Evolutionary conservation across 2,329 filamentous ascomycete species (phyloP), one percentile per base, ranked within the genome.

Genomic region (Colletotrichum agaves): DNA sequence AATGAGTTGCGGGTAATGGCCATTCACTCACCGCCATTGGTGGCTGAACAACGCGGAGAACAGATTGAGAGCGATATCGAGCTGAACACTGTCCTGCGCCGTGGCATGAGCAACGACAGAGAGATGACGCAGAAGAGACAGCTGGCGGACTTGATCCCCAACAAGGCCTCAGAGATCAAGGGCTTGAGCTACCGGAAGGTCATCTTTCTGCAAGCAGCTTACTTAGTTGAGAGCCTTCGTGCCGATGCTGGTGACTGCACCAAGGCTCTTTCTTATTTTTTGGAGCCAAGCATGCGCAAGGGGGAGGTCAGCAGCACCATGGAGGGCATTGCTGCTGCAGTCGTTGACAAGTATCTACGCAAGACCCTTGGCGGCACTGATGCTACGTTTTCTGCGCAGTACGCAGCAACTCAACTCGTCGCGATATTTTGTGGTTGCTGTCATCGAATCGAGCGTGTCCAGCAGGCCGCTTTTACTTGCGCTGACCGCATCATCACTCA

Each of bases 21-120:
- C 2, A 88, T 93, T 58, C 90, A 97, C 78, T 97, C 94, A 12
- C 90, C 92, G 31, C 92, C 96, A 0, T 81, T 99, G 61, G 91
- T 99, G 35, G 90, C 94, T 2, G 93, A 97, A 75, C 92, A 97
- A 76, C 90, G 94, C 66, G 91, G 93, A 33, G 94, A 97, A 73
- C 91, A 97, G 75, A 87, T 96, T 10, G 96, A 99, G 78, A 98
- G 94, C 76, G 96, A 98, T 72, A 95, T 99, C 62, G 96, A 99
- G 75, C 87, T 99, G 44, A 98, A 99, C 75, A 97, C 94, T 0
- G 92, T 98, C 17, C 84, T 99, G 57, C 90, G 95, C 67, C 89
- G 96, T 69, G 95, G 94, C 17, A 93, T 93, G 83, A 93, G 89
- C 70, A 88, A 90, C 5, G 92, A 95, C 33, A 89, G 94, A 69